Base-by-base conservation (phyloP, 2,329 filamentous ascomycete species). In the Calycina marina region DNA sequence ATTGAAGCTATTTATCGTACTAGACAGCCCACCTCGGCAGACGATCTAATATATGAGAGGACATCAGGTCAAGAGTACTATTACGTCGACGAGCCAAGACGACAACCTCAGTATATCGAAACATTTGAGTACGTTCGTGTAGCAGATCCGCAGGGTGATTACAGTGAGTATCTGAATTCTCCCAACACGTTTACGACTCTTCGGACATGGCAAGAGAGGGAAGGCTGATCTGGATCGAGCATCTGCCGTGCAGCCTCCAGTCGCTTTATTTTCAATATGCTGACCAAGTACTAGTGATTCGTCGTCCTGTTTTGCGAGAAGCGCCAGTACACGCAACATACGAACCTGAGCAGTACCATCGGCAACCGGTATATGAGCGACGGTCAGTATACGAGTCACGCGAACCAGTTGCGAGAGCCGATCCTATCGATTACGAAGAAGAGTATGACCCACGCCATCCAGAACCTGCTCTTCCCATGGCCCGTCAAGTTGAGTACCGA, bases 361-460 rank as follows among this genome's bases (percentile, higher is more conserved):
- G 46, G 12, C 40, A 45, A 28, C 43, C 48, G 24, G 36, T 49
- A 9, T 51, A 50, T n/a, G 24, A 41, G 28, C 43, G 46, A 13
- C 40, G 44, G 27, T 42, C 48, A 25, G 36, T 49, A 9, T 51
- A 50, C 32, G 49, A 50, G 30, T 38, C 31, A 38, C 45, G 41
- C 8, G 31, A 40, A 22, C 36, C 42, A 10, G 27, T 38, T 12
- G 31, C 41, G 18, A 39, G 42, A 25, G 14, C 41, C 26, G 43
- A 50, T 25, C 42, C 44, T 28, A 41, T 42, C 27, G 49, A 30
- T 17, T 53, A 56, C 31, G 58, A 62, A 33, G 59, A 62, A 34
- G 59, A 62, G 39, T 65, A 66, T 31, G 60, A 65, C 32, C 59
- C 60, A 14, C 54, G 54, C 27, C 55, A 55, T 41, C 56, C 57